Evolutionary conservation across 768 basidiomycete species (phyloP), one percentile per base, ranked within the genome.

Genomic region (Russula sp.): DNA sequence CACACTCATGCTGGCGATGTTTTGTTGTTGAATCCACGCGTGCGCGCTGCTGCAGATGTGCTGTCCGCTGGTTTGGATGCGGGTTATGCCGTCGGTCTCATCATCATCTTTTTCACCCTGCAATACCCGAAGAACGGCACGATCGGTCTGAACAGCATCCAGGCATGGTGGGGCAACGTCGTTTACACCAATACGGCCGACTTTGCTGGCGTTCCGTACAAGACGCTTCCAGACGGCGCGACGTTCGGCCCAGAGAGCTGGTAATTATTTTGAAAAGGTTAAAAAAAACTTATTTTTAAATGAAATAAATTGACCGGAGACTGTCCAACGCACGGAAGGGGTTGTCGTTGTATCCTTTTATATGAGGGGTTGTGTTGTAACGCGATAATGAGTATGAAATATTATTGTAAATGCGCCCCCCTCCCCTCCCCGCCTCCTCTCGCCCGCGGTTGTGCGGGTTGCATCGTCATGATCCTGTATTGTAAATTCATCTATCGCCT

Each of bases 161-260:
- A 81, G 62, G 55, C 63, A 3, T 90, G 88, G 88, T 89, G 87
- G 87, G 88, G 88, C 11, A 89, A 89, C 64, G 80, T 74, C 63
- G 70, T 73, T 8, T 71, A 49, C 65, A 4, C 49, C 35, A 68
- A 71, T 0, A 77, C 73, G 1, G 75, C 67, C 2, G 76, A 77
- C 51, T 68, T 46, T 1, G n/a, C 35, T 2, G 66, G 65, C 14
- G 47, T 64, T 4, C 25, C 70, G 18, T 41, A 63, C 46, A 66
- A 60, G 58, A 50, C 32, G 3, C 2, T 68, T 18, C 39, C 63
- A 3, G 16, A n/a, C 0, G 46, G 61, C 6, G 34, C 34, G 11
- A 64, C 42, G 14, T 68, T 69, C 38, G 69, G 69, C 22, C 65
- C 58, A 16, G 29, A 56, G 5, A 67, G n/a, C 5, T 65, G 64